Base-by-base conservation (phyloP, 2,329 filamentous ascomycete species). In the Diaporthe vexans region DNA sequence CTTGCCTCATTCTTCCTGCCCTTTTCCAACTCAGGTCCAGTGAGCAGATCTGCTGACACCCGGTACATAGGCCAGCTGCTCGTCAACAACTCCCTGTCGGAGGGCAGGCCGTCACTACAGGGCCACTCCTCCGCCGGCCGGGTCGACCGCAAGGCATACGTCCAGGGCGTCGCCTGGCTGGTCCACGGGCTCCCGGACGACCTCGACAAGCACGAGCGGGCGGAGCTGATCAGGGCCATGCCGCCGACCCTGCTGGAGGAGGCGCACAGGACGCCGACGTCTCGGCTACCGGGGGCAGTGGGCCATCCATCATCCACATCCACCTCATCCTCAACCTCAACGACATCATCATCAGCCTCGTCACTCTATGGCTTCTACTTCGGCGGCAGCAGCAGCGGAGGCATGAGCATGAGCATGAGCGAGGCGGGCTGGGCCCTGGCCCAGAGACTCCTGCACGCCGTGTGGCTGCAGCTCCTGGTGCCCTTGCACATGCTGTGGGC, bases 91-190 rank as follows among this genome's bases (percentile, higher is more conserved):
- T 67, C 74, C 10, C 57, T 75, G 9, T 71, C 71, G 10, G 65
- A 65, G 26, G 54, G 63, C 24, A 24, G 52, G 29, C 57, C 72
- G 15, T 52, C 56, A 8, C 21, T 40, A 37, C 63, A 29, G 6
- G 37, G 54, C 40, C 63, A 63, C 17, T 48, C 65, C 3, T 29
- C 17, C 40, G 15, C 29, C n/a, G 58, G 61, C 52, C 48, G 67
- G 17, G 59, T 91, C 77, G 88, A 89, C 68, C 87, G 92, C 35
- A 89, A 90, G 76, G 86, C 92, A 13, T 94, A 93, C 80, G 82
- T 94, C 65, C 90, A 93, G 77, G 88, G 90, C 74, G 82, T 92
- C 5, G 88, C 88, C 3, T 93, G 93, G 80, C 84, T 94, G 33
- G 85, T 94, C n/a, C 88, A 88, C 75, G 91, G 89, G 10, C 85